These are phyloP conservation scores for Solanum medicagineum DNA, from an alignment of 257 asterid genomes.

Conservation along the genomic window DNA sequence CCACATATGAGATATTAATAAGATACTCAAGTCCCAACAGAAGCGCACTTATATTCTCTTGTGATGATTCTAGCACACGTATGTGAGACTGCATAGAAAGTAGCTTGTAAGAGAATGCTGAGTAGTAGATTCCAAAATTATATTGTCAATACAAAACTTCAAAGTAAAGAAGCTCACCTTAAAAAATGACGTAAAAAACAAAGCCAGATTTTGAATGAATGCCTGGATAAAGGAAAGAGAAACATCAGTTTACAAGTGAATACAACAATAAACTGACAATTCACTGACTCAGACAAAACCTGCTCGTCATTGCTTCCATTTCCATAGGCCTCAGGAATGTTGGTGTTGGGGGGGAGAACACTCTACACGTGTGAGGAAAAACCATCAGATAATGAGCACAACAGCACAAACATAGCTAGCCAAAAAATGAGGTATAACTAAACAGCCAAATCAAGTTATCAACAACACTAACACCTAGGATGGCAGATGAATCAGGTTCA, in stretches of 20 bases:
- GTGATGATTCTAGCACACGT: conserved; percentile 68
- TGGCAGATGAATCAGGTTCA: neutral
- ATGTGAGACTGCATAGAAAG: conserved; percentile 63
- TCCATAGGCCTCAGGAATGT: conserved; percentile 68
- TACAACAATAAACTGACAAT: neutral
- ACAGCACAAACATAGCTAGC: neutral
- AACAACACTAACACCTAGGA: neutral
- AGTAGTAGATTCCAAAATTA: neutral
- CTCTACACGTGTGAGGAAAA: conserved; percentile 29
- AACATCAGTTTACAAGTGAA: neutral
- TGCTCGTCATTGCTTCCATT: conserved; percentile 85
- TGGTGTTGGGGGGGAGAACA: conserved; percentile 59
- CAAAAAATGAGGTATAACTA: neutral
- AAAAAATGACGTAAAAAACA: conserved; percentile 88
- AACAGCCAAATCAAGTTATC: neutral
- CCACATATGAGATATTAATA: conserved; percentile 82
- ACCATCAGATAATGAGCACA: conserved; percentile 3
- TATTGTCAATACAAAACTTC: neutral
- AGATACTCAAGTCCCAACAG: conserved; percentile 87
- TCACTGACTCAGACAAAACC: conserved; percentile 22
- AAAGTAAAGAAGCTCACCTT: conserved; percentile 41
- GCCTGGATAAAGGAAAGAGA: conserved; percentile 38
- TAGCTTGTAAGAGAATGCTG: neutral
- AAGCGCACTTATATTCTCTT: conserved; percentile 59
- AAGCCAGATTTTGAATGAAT: conserved; percentile 85